A percentile compares a stretch with the other conserved stretches of the same genome.
Conservation (phyloP, 2,329 filamentous ascomycete species). For the Alternaria angustiovoidea region DNA sequence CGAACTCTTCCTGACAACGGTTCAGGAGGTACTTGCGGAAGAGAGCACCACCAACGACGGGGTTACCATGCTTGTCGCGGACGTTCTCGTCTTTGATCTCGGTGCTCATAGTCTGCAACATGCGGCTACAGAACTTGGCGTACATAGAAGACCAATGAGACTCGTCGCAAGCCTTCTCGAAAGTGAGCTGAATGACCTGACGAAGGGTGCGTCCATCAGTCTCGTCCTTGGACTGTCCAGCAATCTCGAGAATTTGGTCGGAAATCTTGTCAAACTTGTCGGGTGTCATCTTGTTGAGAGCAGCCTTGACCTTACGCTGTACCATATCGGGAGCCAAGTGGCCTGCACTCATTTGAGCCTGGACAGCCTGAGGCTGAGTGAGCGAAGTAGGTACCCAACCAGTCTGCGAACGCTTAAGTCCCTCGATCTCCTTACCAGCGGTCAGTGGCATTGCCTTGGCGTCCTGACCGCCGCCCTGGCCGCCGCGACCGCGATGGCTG, state of each 20-base stretch:
- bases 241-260: constrained; percentile 90
- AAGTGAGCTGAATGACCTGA: constrained; percentile 98
- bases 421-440: constrained; percentile 80
- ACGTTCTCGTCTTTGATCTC: constrained; percentile 97
- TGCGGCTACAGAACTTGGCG: constrained; percentile 96
- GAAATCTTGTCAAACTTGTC: constrained; percentile 98
- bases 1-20: constrained; percentile 97
- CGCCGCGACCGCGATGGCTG: constrained; percentile 66
- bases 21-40: constrained; percentile 99
- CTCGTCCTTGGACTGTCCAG: constrained; percentile 94
- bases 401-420: constrained; percentile 72
- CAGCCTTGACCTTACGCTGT: constrained; percentile 98
- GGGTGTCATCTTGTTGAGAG: constrained; percentile 99
- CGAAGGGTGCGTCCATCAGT: constrained; percentile 91
- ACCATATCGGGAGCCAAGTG: constrained; percentile 89
- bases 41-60: constrained; percentile 89
- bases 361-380: constrained; percentile 47
- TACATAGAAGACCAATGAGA: constrained; percentile 99
- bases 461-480: constrained; percentile 62
- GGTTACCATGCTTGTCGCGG: constrained; percentile 84
- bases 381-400: constrained; percentile 85
- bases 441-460: constrained; percentile 94
- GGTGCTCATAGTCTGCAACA: constrained; percentile 83
- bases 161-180: constrained; percentile 98
- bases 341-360: constrained; percentile 34